Evolutionary conservation across 805 yeast species (phyloP).

Genomic region (Wickerhamomyces canadensis): DNA sequence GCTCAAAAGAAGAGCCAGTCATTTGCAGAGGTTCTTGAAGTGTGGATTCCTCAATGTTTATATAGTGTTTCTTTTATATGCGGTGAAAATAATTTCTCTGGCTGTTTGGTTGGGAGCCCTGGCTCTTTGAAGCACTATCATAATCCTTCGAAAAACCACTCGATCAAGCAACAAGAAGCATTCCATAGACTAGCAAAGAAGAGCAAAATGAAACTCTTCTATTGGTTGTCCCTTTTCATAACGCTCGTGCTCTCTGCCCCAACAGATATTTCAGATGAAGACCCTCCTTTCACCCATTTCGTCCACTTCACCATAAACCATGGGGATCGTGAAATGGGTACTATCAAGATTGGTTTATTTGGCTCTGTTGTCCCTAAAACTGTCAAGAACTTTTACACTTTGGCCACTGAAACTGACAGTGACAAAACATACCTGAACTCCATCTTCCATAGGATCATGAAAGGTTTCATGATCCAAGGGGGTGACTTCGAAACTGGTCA

Average conservation of each 20-base stretch:
- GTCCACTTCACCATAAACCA: slow-evolving; percentile 21
- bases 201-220: slow-evolving; percentile 9
- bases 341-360: slow-evolving; percentile 56
- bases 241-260: slow-evolving; percentile 10
- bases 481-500: slow-evolving; percentile 68
- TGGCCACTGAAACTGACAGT: slow-evolving; percentile 31
- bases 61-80: too few relatives aligned
- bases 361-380: slow-evolving; percentile 64
- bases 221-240: slow-evolving; percentile 5
- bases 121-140: too few relatives aligned
- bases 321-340: slow-evolving; percentile 16
- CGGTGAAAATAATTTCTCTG: too few relatives aligned
- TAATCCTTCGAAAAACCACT: too few relatives aligned
- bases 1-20: slow-evolving; percentile 27
- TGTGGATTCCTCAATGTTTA: too few relatives aligned
- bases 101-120: too few relatives aligned
- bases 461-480: slow-evolving; percentile 78
- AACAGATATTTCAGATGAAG: slow-evolving; percentile 5
- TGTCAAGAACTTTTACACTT: slow-evolving; percentile 48
- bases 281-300: slow-evolving; percentile 23
- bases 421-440: slow-evolving; percentile 48
- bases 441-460: slow-evolving; percentile 68
- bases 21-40: too few relatives aligned
- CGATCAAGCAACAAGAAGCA: too few relatives aligned
- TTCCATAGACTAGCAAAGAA: too few relatives aligned